Percentiles rank a stretch among this genome's conserved stretches.
phyloP scores from a whole-genome alignment of 495 filamentous ascomycete species.

The Hypoxylon subgilvum region DNA sequence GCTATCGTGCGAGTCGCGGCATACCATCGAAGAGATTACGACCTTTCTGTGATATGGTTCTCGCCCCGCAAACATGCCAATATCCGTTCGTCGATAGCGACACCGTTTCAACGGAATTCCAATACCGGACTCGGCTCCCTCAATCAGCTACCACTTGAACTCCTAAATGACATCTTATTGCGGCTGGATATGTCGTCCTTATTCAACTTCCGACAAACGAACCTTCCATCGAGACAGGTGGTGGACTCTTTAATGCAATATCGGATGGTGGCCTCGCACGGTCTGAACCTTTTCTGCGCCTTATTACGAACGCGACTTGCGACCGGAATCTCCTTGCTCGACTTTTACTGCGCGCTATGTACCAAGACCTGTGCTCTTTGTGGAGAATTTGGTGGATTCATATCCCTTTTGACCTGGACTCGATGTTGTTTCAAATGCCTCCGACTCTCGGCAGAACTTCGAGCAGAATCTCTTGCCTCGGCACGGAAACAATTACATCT shows the following conservation, averaged over 20 bases:
- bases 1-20: conserved; percentile 29
- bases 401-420: conserved; percentile 45
- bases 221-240: conserved; percentile 42
- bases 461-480: conserved; percentile 42
- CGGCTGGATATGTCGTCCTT: conserved; percentile 48
- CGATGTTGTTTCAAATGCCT: conserved; percentile 49
- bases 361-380: conserved; percentile 45
- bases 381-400: conserved; percentile 45
- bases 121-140: conserved; percentile 41
- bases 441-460: conserved; percentile 36
- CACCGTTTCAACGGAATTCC: conserved; percentile 41
- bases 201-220: conserved; percentile 50
- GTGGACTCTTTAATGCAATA: conserved; percentile 47
- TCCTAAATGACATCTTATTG: conserved; percentile 43
- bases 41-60: conserved; percentile 46
- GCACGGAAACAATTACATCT: conserved; percentile 45
- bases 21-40: conserved; percentile 48
- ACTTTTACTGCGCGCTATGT: conserved; percentile 46
- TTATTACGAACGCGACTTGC: conserved; percentile 49
- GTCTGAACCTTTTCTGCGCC: conserved; percentile 49
- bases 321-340: conserved; percentile 39
- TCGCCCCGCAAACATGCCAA: conserved; percentile 35
- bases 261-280: conserved; percentile 43
- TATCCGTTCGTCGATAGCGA: conserved; percentile 42
- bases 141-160: conserved; percentile 47